These are phyloP conservation scores for Rhodofomes roseus DNA, from an alignment of 1,284 basidiomycete species.

Conservation along the genomic window DNA sequence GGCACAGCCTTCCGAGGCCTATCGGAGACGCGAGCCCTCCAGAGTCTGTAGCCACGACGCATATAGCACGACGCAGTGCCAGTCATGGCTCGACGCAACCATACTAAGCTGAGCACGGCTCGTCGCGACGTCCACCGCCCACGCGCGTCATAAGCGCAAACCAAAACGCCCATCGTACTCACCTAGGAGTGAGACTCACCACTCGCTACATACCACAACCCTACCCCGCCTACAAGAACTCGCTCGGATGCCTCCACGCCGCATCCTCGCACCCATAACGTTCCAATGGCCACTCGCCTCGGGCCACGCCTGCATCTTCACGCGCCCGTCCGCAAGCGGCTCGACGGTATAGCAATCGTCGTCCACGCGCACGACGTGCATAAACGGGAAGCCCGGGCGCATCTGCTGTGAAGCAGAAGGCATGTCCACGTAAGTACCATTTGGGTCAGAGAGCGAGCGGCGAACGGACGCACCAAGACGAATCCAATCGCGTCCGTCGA, in stretches of 20 bases:
- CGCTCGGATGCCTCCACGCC: conserved; percentile 27
- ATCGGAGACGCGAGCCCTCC: too few relatives aligned
- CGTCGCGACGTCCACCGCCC: too few relatives aligned
- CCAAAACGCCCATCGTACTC: background rate
- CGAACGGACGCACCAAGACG: conserved; percentile 23
- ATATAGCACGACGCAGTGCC: too few relatives aligned
- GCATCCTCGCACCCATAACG: conserved; percentile 30
- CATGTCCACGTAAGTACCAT: too few relatives aligned
- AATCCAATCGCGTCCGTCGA: conserved; percentile 29
- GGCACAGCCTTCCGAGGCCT: too few relatives aligned
- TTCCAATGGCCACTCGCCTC: conserved; percentile 48
- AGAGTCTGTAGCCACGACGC: too few relatives aligned
- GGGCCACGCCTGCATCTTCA: conserved; percentile 45
- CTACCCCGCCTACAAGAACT: conserved; percentile 18
- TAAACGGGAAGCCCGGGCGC: conserved; percentile 50
- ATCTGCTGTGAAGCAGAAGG: too few relatives aligned
- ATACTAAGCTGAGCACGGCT: too few relatives aligned
- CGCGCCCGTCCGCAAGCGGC: conserved; percentile 18
- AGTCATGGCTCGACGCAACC: too few relatives aligned
- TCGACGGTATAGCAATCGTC: conserved; percentile 51
- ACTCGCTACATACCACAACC: background rate
- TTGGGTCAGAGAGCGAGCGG: background rate
- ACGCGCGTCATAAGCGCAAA: background rate
- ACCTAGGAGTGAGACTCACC: background rate
- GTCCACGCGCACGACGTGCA: conserved; percentile 53